Percentiles rank a stretch among this genome's conserved stretches.
These are phyloP conservation scores for Flaveria brownii DNA, from an alignment of 129 eudicot genomes.

Conservation along the genomic window DNA sequence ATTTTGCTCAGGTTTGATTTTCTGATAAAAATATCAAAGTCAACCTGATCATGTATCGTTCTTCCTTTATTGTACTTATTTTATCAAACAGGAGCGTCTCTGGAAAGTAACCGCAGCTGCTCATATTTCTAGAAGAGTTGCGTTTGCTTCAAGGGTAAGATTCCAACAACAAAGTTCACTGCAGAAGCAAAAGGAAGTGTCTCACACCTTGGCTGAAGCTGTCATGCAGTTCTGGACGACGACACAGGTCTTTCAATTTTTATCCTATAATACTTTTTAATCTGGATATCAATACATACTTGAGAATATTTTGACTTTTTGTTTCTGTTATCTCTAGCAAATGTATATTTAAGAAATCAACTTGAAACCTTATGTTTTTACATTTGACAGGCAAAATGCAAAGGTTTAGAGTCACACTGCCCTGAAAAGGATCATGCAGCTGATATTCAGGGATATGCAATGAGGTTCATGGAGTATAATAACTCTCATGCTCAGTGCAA, in stretches of 20 bases:
- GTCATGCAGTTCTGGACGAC: slow-evolving; percentile 83
- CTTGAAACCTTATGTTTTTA: slow-evolving; percentile 17
- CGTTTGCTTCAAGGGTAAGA: slow-evolving; percentile 52
- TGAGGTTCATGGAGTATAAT: slow-evolving; percentile 62
- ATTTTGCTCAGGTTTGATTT: slow-evolving; percentile 83
- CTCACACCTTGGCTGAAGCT: slow-evolving; percentile 61
- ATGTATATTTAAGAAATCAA: not conserved
- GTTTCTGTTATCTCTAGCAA: not conserved
- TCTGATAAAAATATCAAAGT: slow-evolving; percentile 9
- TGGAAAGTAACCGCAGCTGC: slow-evolving; percentile 87
- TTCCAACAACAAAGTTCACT: slow-evolving; percentile 35
- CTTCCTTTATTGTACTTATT: not conserved
- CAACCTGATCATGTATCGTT: slow-evolving; percentile 4
- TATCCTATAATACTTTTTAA: not conserved
- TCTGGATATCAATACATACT: slow-evolving; percentile 17
- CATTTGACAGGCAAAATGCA: slow-evolving; percentile 46
- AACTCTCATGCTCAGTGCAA: slow-evolving; percentile 27
- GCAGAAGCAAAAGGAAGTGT: slow-evolving; percentile 51
- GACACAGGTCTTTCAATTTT: slow-evolving; percentile 38
- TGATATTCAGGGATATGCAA: slow-evolving; percentile 63
- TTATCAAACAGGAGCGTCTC: slow-evolving; percentile 58
- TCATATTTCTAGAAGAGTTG: slow-evolving; percentile 54
- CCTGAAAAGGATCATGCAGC: slow-evolving; percentile 30
- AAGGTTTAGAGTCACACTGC: slow-evolving; percentile 45
- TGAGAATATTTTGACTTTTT: not conserved